A percentile compares a stretch with the other conserved stretches of the same genome.
These are phyloP conservation scores for Fraxinus floribunda DNA, from an alignment of 305 asterid genomes.

Conservation along the genomic window DNA sequence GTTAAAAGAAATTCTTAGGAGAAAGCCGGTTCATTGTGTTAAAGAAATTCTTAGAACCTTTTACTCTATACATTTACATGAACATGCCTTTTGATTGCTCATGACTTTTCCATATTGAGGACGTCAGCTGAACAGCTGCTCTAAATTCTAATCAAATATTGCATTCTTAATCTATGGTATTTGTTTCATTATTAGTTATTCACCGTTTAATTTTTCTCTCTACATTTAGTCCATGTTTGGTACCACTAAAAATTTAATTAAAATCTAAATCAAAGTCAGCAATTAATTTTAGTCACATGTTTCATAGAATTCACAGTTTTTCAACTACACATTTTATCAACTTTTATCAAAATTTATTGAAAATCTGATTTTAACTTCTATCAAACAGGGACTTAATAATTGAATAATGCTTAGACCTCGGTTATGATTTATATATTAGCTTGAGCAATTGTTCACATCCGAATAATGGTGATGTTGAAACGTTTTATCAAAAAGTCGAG, in stretches of 20 bases:
- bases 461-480: neutral
- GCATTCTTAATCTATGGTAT: neutral
- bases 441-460: neutral
- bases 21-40: neutral
- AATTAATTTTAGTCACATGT: neutral
- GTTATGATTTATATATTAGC: neutral
- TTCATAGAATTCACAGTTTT: neutral
- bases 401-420: neutral
- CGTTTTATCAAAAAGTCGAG: neutral
- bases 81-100: neutral
- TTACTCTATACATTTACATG: slow-evolving; percentile 8
- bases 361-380: too few relatives aligned
- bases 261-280: neutral
- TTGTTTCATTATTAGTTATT: neutral
- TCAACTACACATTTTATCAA: too few relatives aligned
- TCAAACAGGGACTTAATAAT: neutral
- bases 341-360: too few relatives aligned
- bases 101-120: neutral
- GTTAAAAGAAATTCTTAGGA: too few relatives aligned
- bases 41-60: slow-evolving; percentile 23
- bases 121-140: neutral
- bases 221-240: neutral
- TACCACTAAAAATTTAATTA: neutral
- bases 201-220: neutral
- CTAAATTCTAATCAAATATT: neutral